Evolutionary conservation across 116 monocot species (phyloP).

Genomic region (Iris pallida): DNA sequence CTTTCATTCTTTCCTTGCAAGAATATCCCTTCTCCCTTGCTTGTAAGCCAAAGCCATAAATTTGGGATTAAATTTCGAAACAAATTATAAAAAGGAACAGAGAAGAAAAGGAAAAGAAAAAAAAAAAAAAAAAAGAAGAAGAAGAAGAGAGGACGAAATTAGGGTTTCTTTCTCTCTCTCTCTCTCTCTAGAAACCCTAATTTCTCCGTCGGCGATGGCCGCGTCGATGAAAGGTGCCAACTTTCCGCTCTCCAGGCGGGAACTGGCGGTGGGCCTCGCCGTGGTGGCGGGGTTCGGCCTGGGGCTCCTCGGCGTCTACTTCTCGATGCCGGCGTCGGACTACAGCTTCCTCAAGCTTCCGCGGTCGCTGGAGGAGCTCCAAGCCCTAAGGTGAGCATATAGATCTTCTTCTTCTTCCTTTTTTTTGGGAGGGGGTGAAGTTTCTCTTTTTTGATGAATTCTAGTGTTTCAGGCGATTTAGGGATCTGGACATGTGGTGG

Average conservation of each 20-base stretch:
- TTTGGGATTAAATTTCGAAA: no score
- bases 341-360: conserved; percentile 97
- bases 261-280: conserved; percentile 46
- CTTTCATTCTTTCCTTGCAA: no score
- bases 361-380: conserved; percentile 70
- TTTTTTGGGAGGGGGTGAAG: not conserved
- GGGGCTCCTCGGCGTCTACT: conserved; percentile 67
- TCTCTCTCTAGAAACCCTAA: conserved; percentile 17
- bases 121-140: no score
- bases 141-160: not conserved
- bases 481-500: no score
- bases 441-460: not conserved
- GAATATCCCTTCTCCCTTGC: no score
- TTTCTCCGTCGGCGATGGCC: not conserved
- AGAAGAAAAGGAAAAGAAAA: not conserved
- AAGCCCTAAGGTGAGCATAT: conserved; percentile 51
- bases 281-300: conserved; percentile 46
- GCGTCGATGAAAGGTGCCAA: conserved; percentile 28
- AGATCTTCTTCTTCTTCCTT: not conserved
- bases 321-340: conserved; percentile 86
- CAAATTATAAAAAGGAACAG: no score
- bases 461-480: no score
- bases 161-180: not conserved
- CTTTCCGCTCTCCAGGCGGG: conserved; percentile 40
- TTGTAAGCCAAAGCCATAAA: no score